These are phyloP conservation scores for Arachnopeziza araneosa DNA, from an alignment of 2,329 filamentous ascomycete species.

Conservation along the genomic window DNA sequence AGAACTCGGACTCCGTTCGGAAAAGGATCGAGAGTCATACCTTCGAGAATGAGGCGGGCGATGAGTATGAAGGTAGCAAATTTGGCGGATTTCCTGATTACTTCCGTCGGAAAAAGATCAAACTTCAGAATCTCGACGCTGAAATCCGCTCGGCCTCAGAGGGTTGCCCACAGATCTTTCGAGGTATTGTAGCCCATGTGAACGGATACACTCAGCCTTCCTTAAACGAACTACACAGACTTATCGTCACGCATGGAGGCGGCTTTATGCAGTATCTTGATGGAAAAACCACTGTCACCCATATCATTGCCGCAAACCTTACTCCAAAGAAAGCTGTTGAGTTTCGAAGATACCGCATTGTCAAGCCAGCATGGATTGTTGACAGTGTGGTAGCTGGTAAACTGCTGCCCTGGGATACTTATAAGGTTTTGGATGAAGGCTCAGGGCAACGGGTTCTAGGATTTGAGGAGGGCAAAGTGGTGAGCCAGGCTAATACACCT, in stretches of 20 bases:
- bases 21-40: constrained; percentile 60
- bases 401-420: constrained; percentile 79
- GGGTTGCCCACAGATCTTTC: constrained; percentile 80
- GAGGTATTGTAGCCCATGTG: constrained; percentile 82
- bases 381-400: constrained; percentile 80
- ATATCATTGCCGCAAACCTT: constrained; percentile 86
- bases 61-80: constrained; percentile 81
- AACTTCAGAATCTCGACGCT: constrained; percentile 89
- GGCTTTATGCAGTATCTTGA: constrained; percentile 93
- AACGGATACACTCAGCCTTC: constrained; percentile 96
- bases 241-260: constrained; percentile 90
- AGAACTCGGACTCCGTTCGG: constrained; percentile 56
- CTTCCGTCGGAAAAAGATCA: constrained; percentile 92
- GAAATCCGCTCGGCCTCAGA: constrained; percentile 64
- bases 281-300: constrained; percentile 89
- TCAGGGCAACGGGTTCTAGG: constrained; percentile 72
- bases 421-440: constrained; percentile 79
- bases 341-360: constrained; percentile 81
- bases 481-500: constrained; percentile 59
- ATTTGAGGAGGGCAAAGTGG: constrained; percentile 55
- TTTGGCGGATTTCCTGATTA: constrained; percentile 92
- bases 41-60: constrained; percentile 77
- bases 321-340: constrained; percentile 92
- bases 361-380: constrained; percentile 90
- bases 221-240: constrained; percentile 76